phyloP scores from a whole-genome alignment of 1,284 basidiomycete genomes.

The Volvariella surrecta region DNA sequence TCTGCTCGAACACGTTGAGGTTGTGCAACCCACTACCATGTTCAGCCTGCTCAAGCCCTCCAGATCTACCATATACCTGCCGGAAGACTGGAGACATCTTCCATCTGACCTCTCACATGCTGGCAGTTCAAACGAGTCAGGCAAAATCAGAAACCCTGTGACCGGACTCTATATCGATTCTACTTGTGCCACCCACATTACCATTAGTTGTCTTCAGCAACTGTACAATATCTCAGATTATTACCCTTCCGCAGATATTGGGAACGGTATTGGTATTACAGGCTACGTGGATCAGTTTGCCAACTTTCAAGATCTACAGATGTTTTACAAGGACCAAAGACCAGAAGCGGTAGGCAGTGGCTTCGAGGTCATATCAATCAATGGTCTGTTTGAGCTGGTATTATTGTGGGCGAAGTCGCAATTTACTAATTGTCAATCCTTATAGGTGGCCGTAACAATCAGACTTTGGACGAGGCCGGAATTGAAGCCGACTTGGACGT shows the following conservation, averaged over 20 bases:
- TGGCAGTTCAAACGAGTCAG: slow-evolving; percentile 7
- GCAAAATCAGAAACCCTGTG: slow-evolving; percentile 19
- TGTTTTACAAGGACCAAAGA: slow-evolving; percentile 39
- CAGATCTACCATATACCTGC: slow-evolving; percentile 32
- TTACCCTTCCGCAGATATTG: slow-evolving; percentile 23
- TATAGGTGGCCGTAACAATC: slow-evolving; percentile 52
- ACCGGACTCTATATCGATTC: slow-evolving; percentile 37
- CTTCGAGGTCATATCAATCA: slow-evolving; percentile 37
- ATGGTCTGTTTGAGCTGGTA: slow-evolving; percentile 24
- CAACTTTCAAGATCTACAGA: slow-evolving; percentile 44
- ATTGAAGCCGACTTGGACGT: slow-evolving; percentile 65
- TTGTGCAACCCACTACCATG: slow-evolving; percentile 70
- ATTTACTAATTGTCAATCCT: background rate
- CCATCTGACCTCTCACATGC: slow-evolving; percentile 4
- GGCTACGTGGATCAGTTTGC: slow-evolving; percentile 48
- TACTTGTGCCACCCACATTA: slow-evolving; percentile 42
- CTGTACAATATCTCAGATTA: slow-evolving; percentile 44
- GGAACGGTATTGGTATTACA: slow-evolving; percentile 47
- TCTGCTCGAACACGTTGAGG: slow-evolving; percentile 56
- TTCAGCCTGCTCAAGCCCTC: slow-evolving; percentile 46
- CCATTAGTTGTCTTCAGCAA: slow-evolving; percentile 38
- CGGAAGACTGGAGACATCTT: slow-evolving; percentile 13
- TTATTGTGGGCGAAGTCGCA: background rate
- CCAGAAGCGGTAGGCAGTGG: slow-evolving; percentile 35
- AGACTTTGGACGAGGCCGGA: slow-evolving; percentile 45